A percentile compares a stretch with the other conserved stretches of the same genome.
phyloP scores from a whole-genome alignment of 106 monocot genomes.

The Iris macrosiphon region DNA sequence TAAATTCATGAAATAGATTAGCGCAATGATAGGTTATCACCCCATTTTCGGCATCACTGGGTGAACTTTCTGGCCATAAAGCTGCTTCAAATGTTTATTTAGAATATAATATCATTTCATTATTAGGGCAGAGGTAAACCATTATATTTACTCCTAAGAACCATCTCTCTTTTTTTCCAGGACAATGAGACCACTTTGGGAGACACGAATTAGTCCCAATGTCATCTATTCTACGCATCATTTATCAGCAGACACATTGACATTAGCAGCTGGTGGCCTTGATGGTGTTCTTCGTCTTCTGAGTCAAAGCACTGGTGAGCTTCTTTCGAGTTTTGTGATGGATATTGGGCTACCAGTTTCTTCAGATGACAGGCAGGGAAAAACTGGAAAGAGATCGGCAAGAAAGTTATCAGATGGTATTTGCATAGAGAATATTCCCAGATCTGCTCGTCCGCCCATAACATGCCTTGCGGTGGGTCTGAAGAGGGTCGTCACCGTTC shows the following conservation, averaged over 20 bases:
- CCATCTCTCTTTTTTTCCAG: no score
- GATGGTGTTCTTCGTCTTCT: conserved; percentile 86
- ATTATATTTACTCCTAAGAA: no score
- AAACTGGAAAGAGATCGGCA: conserved; percentile 19
- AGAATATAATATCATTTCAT: no score
- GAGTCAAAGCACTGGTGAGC: conserved; percentile 66
- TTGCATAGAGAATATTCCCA: conserved; percentile 49
- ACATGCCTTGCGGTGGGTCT: conserved; percentile 71
- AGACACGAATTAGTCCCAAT: conserved; percentile 69
- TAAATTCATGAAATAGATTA: no score
- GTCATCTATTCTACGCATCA: conserved; percentile 63
- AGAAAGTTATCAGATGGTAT: conserved; percentile 14
- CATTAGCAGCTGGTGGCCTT: conserved; percentile 65
- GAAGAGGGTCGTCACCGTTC: conserved; percentile 75
- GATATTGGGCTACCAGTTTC: not conserved
- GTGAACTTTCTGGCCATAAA: no score
- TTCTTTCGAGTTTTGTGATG: conserved; percentile 42
- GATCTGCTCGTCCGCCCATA: conserved; percentile 52
- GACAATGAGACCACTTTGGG: conserved; percentile 78
- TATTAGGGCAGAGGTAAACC: no score
- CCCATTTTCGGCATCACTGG: no score
- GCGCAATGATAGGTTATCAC: no score
- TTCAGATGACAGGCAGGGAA: not conserved
- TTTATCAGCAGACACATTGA: conserved; percentile 43
- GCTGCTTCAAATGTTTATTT: no score